Percentiles rank a stretch among this genome's conserved stretches.
Conservation (phyloP, 306 rosid genomes). For the Cucumis sativus region Cucumber_9930_V3 NC_026661.2:10646001-10646500, state of each 20-base stretch:
- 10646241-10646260: conserved; percentile 19
- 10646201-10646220: conserved; percentile 28
- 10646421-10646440: conserved; percentile 73
- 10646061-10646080: not conserved
- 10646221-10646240: conserved; percentile 13
- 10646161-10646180: conserved; percentile 3
- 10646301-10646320: conserved; percentile 29
- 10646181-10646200: conserved; percentile 42
- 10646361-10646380: conserved; percentile 33
- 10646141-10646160: not conserved
- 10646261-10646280: conserved; percentile 18
- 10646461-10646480: conserved; percentile 51
- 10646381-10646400: conserved; percentile 6
- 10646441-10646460: conserved; percentile 82
- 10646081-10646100: conserved; percentile 6
- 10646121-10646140: not conserved
- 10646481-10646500: conserved; percentile 66
- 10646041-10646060: conserved; percentile 51
- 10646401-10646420: conserved; percentile 20
- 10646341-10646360: conserved; percentile 19
- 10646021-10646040: conserved; percentile 26
- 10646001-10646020: conserved; percentile 51
- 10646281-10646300: conserved; percentile 38
- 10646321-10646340: conserved; percentile 9
- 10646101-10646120: not conserved